Base-by-base conservation (phyloP, 2,329 filamentous ascomycete genomes). In the Ceratocystis cacaofunesta region DNA sequence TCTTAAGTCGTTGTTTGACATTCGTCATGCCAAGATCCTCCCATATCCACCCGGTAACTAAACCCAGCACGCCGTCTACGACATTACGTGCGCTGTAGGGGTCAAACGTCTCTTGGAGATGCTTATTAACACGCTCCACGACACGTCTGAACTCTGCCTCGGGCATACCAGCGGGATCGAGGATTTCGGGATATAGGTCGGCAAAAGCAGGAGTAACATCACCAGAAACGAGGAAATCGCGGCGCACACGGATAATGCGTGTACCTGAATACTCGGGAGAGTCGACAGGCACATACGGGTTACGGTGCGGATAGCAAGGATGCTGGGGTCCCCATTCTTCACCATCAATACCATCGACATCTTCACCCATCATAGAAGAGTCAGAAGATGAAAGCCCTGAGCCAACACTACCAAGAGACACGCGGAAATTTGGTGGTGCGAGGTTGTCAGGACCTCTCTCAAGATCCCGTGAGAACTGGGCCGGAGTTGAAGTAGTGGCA, bases 161-260 rank as follows among this genome's bases (percentile, higher is more conserved):
- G 0, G 84, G 82, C 55, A 99, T 77, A 41, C 92, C 84, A 0
- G 84, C 84, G 0, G 91, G 90, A 69, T 96, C 92, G 6, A 99
- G 79, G 66, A 99, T 95, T 73, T 99, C 94, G 0, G 94, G 94
- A 71, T 99, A 99, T 2, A 96, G 79, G 71, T 97, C 96, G 17
- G 90, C 94, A 73, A 95, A 97, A 0, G 92, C 90, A 0, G 94
- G 94, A 1, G 92, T 92, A 32, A 96, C 78, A 74, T 99, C 94
- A 44, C 92, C 94, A 68, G 86, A 83, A 36, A 92, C 75, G 76
- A 97, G 86, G 89, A 92, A 99, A 75, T 99, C 94, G 52, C 94
- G 83, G 66, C 87, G 86, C 68, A 99, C 87, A 17, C 94, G 87
- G 71, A 99, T 96, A 69, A 99, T 89, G 66, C 92, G 87, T 1